Evolutionary conservation across 2,329 filamentous ascomycete species (phyloP), one percentile per base, ranked within the genome.

Genomic region (Thyridium curvatum): DNA sequence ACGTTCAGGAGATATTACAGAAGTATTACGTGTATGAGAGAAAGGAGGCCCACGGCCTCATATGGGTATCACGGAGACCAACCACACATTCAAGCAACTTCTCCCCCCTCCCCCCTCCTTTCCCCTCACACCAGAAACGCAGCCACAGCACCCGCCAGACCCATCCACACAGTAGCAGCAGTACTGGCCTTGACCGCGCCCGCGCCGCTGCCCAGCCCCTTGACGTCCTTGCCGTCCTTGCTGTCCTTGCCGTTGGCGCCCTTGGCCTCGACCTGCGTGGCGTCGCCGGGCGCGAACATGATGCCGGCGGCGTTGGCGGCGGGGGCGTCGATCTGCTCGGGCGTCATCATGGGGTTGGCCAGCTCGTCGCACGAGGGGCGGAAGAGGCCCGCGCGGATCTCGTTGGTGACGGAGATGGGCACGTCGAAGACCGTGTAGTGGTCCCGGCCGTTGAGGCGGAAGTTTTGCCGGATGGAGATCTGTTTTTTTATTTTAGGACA

Each of bases 401-500:
- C 66, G 55, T 86, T 86, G 6, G 80, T 83, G 30, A 86, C 73
- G 3, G 71, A 69, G 47, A 86, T 81, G 14, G 82, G 82, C 12
- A 86, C 61, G 47, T 86, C 79, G 49, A 85, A 85, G 39, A 86
- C 74, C 8, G 81, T 85, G 56, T 86, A 86, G 49, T 77, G 70
- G 34, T 82, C 68, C 2, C 69, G 67, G 12, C 67, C 71, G 52
- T 86, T 84, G 40, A 84, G 66, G 12, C 77, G 71, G 55, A 84
- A 86, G 50, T 72, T 80, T 51, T 86, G 82, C 40, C 81, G 79
- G 49, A 86, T 83, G 6, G 80, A 84, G 51, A 86, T 79, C 72
- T 78, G 39, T 5, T 9, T 14, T 16, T 30, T 10, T 17, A 8
- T 43, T 12, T 44, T 40, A 38, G 28, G 17, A 12, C 12, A 30